Conservation (phyloP, 352 stramenopile genomes). For the Pythium brassicae region DNA sequence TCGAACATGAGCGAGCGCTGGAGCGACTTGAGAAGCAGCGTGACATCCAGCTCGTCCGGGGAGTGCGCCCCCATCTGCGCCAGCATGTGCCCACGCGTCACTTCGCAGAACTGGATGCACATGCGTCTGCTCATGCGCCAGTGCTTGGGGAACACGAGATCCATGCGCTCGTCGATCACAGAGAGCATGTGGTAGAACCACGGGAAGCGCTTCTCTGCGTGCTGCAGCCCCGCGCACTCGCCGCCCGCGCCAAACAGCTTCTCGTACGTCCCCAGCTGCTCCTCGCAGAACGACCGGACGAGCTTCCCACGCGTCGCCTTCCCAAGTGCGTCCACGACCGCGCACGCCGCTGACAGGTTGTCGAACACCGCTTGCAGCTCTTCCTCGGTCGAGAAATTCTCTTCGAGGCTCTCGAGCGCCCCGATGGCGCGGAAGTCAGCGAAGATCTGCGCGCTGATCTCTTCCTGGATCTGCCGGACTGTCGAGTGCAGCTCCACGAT, state of each 20-base stretch:
- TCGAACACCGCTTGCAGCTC: conserved; percentile 61
- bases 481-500: conserved; percentile 93
- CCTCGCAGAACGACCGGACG: conserved; percentile 63
- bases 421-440: conserved; percentile 87
- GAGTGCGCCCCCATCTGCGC: conserved; percentile 58
- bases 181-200: conserved; percentile 79
- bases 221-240: conserved; percentile 46
- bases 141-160: conserved; percentile 92
- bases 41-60: conserved; percentile 75
- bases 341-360: conserved; percentile 64
- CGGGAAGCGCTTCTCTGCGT: conserved; percentile 68
- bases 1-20: conserved; percentile 81
- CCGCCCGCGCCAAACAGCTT: conserved; percentile 54
- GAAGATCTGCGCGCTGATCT: conserved; percentile 86
- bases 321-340: conserved; percentile 64
- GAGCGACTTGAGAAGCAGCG: conserved; percentile 58
- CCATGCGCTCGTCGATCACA: conserved; percentile 81
- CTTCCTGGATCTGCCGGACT: conserved; percentile 87
- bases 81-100: conserved; percentile 72
- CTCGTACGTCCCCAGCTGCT: conserved; percentile 63
- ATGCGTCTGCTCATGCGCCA: conserved; percentile 95
- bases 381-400: conserved; percentile 66
- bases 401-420: conserved; percentile 62
- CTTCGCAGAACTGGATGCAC: conserved; percentile 90
- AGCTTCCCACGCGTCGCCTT: conserved; percentile 66